Conservation (phyloP, 2,329 filamentous ascomycete species). For the Aspergillus ibericus region DNA sequence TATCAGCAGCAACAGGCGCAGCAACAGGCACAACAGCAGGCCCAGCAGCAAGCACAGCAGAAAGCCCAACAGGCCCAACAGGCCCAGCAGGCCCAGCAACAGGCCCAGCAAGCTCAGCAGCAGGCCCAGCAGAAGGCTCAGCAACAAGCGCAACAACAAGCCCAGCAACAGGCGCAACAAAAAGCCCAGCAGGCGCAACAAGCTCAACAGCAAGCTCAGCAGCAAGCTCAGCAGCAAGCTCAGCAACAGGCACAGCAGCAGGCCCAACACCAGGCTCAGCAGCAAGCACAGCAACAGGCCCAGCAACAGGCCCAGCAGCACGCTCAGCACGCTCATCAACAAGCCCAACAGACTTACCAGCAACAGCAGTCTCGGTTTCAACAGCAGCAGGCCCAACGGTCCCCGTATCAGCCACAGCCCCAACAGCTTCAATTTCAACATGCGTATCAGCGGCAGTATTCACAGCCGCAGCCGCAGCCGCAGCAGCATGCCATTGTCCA, state of each 20-base stretch:
- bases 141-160: slow-evolving; percentile 6
- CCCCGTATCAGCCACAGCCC: slow-evolving; percentile 12
- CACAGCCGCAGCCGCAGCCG: slow-evolving; percentile 15
- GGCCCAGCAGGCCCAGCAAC: slow-evolving; percentile 6
- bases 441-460: slow-evolving; percentile 10
- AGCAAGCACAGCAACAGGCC: not conserved
- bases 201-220: not conserved
- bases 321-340: slow-evolving; percentile 2
- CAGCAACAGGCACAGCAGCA: not conserved
- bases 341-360: slow-evolving; percentile 16
- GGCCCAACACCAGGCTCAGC: not conserved
- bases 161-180: slow-evolving; percentile 4
- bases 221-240: not conserved
- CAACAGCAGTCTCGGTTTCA: slow-evolving; percentile 17
- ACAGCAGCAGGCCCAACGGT: slow-evolving; percentile 21
- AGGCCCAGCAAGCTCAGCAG: slow-evolving; percentile 1
- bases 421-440: slow-evolving; percentile 10
- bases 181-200: not conserved
- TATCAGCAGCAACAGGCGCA: slow-evolving; percentile 9
- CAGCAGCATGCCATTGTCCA: slow-evolving; percentile 15
- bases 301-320: slow-evolving; percentile 7
- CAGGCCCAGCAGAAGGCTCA: not conserved
- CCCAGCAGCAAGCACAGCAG: slow-evolving; percentile 17
- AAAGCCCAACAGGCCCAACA: slow-evolving; percentile 15
- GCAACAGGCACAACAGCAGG: slow-evolving; percentile 20